Conservation (phyloP, 257 asterid genomes). For the Salvia miltiorrhiza region DNA sequence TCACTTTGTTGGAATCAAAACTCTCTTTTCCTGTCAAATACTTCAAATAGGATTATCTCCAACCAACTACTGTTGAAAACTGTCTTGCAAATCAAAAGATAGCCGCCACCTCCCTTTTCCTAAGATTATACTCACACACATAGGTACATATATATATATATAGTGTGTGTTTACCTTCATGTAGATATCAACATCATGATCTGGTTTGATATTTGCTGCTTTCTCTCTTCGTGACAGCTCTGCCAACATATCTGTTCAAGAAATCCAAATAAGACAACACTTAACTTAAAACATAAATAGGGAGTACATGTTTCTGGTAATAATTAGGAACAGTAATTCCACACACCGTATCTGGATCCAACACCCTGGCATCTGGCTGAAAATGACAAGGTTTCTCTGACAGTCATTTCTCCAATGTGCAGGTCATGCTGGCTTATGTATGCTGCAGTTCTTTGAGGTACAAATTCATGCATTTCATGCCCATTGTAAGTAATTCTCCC, state of each 20-base stretch:
- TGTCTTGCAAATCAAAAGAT: background rate
- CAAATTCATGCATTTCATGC: slow-evolving; percentile 52
- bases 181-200: slow-evolving; percentile 47
- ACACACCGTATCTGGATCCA: slow-evolving; percentile 60
- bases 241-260: slow-evolving; percentile 62
- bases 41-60: background rate
- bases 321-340: background rate
- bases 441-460: slow-evolving; percentile 60
- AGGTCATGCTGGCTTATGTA: slow-evolving; percentile 60
- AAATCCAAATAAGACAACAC: background rate
- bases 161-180: slow-evolving; percentile 38
- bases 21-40: background rate
- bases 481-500: slow-evolving; percentile 58
- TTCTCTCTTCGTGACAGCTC: slow-evolving; percentile 52
- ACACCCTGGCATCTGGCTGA: slow-evolving; percentile 76
- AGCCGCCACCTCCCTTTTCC: background rate
- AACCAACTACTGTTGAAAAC: background rate
- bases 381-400: slow-evolving; percentile 64
- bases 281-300: background rate
- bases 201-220: slow-evolving; percentile 50
- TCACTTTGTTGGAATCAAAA: background rate
- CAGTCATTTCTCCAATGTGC: slow-evolving; percentile 76
- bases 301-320: background rate
- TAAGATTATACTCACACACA: no score
- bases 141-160: background rate